phyloP scores from a whole-genome alignment of 176 grass and related monocot species.

The Canna indica region DNA sequence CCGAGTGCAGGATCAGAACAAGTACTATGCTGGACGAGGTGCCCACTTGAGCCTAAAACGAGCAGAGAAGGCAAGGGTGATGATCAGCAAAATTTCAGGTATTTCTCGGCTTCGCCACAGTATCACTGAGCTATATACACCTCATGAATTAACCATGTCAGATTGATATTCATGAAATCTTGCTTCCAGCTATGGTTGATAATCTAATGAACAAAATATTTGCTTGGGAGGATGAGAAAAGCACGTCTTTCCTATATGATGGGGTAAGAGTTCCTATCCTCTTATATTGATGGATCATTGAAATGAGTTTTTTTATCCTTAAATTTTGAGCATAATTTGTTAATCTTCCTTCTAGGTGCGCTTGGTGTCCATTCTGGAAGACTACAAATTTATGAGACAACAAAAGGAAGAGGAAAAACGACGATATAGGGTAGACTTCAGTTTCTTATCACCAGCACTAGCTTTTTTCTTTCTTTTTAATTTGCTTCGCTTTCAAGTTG shows the following conservation, averaged over 20 bases:
- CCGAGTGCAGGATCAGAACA: conserved; percentile 59
- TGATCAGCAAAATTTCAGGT: conserved; percentile 87
- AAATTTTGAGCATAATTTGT: neutral
- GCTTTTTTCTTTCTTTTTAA: neutral
- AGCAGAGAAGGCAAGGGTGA: conserved; percentile 81
- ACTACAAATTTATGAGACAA: conserved; percentile 74
- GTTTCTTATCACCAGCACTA: neutral
- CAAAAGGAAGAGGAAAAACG: conserved; percentile 83
- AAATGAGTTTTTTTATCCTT: neutral
- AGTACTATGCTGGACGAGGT: conserved; percentile 75
- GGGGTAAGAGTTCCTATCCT: conserved; percentile 45
- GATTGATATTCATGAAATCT: conserved; percentile 1
- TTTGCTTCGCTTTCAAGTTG: neutral
- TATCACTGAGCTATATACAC: neutral
- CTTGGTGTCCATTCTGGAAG: conserved; percentile 83
- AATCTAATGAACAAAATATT: conserved; percentile 78
- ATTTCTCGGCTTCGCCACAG: neutral
- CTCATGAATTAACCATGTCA: neutral
- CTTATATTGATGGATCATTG: conserved; percentile 2
- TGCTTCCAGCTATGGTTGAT: conserved; percentile 61
- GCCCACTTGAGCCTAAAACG: conserved; percentile 85
- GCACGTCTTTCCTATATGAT: conserved; percentile 71
- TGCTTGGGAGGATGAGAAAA: conserved; percentile 70
- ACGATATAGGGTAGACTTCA: conserved; percentile 45
- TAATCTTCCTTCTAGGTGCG: conserved; percentile 47